Evolutionary conservation across 805 yeast species (phyloP), one percentile per base, ranked within the genome.

Genomic region (Candida schatavii): DNA sequence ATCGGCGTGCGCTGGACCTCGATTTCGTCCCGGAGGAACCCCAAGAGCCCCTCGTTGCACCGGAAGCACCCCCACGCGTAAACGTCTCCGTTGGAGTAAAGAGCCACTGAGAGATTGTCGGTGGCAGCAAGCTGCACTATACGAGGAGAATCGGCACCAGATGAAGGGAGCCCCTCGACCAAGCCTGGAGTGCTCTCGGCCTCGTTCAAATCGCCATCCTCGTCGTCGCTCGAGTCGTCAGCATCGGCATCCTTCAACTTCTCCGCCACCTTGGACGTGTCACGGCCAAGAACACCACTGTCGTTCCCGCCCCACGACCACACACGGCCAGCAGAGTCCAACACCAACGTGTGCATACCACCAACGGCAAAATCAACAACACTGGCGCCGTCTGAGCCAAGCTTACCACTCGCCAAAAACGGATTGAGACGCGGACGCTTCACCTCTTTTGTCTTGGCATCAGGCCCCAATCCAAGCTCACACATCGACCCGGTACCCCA

Each of bases 241-340:
- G 63, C 81, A 50, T 82, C 87, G 70, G 80, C 78, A 51, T 85
- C 87, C 55, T 78, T 83, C 44, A 87, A 66, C 20, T 74, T 71
- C 48, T 84, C 95, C 17, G 69, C 78, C 9, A 66, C 75, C 18
- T 70, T 57, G 0, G 87, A 75, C 0, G 93, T 84, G 53, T 85
- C 87, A 61, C 99, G 80, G 15, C 98, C 99, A 34, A 93, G 70
- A 3, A 87, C 97, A 28, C 85, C 88, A 46, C 89, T 82, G 56
- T 93, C 99, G 53, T 93, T 93, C 35, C 87, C 85, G 44, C 99
- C 99, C 99, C 99, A 93, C 3, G 97, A 85, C 97, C 97, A 93
- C n/a, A 93, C 64, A 44, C 77, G 72, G 50, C 88, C 88, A 14
- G 79, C 68, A 30, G 77, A 62, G 57, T 89, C 97, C 39, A 91